Conservation (phyloP, 2,329 filamentous ascomycete genomes). For the Tolypocladium paradoxum region DNA sequence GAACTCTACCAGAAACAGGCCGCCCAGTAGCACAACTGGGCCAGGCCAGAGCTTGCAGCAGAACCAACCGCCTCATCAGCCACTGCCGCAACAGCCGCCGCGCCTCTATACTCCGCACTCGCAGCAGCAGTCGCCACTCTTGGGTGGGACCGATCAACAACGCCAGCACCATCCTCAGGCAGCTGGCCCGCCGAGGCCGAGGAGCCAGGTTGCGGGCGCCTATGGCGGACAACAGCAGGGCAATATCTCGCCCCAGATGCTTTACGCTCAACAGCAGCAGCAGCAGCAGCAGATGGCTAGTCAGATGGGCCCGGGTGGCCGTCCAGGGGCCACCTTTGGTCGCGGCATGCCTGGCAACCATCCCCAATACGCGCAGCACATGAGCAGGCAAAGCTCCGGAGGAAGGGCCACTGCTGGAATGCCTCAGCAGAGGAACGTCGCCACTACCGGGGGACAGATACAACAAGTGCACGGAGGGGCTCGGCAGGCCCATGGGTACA, state of each 20-base stretch:
- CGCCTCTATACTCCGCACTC: neutral
- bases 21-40: conserved; percentile 1
- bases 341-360: conserved; percentile 2
- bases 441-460: conserved; percentile 2
- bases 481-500: conserved; percentile 5
- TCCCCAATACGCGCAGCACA: conserved; percentile 9
- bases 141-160: conserved; percentile 2
- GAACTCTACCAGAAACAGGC: conserved; percentile 1
- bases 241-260: conserved; percentile 3
- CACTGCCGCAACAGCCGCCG: conserved; percentile 7
- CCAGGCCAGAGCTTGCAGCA: conserved; percentile 7
- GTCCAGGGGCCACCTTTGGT: conserved; percentile 4
- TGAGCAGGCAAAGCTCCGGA: conserved; percentile 6
- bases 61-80: conserved; percentile 4
- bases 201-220: conserved; percentile 3
- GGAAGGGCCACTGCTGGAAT: conserved; percentile 1
- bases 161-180: neutral
- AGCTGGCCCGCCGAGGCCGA: neutral
- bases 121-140: conserved; percentile 4
- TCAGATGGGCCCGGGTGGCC: conserved; percentile 6
- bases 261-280: conserved; percentile 7
- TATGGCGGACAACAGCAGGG: conserved; percentile 2
- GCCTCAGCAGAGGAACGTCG: conserved; percentile 4
- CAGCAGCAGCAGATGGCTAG: conserved; percentile 7
- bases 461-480: neutral